A percentile compares a stretch with the other conserved stretches of the same genome.
These are phyloP conservation scores for Colletotrichum graminicola DNA, from an alignment of 2,329 filamentous ascomycete genomes.

Conservation along the genomic window DNA sequence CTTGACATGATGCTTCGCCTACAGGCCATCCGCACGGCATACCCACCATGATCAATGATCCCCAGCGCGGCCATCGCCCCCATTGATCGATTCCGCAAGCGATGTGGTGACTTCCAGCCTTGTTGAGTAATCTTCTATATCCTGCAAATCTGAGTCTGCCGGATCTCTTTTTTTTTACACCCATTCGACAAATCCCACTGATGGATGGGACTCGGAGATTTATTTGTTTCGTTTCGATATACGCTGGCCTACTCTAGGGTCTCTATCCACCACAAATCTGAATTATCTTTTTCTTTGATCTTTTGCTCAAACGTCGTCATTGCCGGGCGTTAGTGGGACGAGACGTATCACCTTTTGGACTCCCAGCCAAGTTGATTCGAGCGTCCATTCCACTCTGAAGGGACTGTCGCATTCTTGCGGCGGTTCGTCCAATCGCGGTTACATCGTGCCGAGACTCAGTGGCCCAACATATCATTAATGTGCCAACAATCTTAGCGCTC, in stretches of 20 bases:
- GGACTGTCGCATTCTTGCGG: slow-evolving; percentile 10
- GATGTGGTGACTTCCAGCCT: neutral
- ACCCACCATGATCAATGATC: slow-evolving; percentile 20
- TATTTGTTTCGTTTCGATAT: slow-evolving; percentile 37
- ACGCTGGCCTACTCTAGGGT: neutral
- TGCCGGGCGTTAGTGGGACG: neutral
- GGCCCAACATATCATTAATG: slow-evolving; percentile 9
- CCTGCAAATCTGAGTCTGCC: slow-evolving; percentile 12
- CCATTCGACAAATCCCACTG: slow-evolving; percentile 16
- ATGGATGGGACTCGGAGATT: slow-evolving; percentile 30
- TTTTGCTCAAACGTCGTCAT: slow-evolving; percentile 6
- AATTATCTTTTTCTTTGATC: neutral
- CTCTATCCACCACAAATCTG: neutral
- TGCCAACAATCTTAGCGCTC: slow-evolving; percentile 23
- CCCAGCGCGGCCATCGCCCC: slow-evolving; percentile 7
- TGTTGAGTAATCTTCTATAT: slow-evolving; percentile 16
- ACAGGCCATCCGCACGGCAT: slow-evolving; percentile 21
- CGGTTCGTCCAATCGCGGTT: slow-evolving; percentile 32
- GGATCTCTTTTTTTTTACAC: slow-evolving; percentile 8
- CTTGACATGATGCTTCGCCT: slow-evolving; percentile 20
- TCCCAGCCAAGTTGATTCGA: slow-evolving; percentile 14
- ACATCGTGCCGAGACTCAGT: slow-evolving; percentile 31
- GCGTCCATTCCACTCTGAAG: slow-evolving; percentile 5
- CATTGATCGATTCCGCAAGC: slow-evolving; percentile 11
- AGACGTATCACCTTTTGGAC: slow-evolving; percentile 7